Conservation (phyloP, 441 rosid species). For the Dalechampia spathulata region DNA sequence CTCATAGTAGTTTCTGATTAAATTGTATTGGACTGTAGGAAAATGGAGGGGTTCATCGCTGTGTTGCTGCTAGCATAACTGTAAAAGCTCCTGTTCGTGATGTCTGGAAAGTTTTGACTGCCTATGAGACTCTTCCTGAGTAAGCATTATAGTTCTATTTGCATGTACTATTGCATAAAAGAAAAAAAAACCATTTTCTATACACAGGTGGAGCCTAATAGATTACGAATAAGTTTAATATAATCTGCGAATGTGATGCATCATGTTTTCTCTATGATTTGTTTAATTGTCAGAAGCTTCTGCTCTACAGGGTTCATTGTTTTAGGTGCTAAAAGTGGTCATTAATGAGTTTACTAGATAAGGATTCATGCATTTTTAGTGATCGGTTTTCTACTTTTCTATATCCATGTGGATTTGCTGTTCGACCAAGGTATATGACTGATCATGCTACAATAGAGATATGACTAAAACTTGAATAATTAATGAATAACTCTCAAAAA, state of each 20-base stretch:
- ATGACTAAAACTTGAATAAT: too few species aligned
- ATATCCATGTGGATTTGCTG: too few species aligned
- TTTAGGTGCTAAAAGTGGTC: background rate
- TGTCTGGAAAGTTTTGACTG: constrained; percentile 90
- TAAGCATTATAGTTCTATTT: constrained; percentile 25
- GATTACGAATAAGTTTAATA: background rate
- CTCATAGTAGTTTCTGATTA: constrained; percentile 26
- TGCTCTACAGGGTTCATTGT: background rate
- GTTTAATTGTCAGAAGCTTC: background rate
- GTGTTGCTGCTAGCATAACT: constrained; percentile 91
- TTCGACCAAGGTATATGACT: too few species aligned
- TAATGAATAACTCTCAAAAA: too few species aligned
- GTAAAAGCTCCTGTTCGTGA: constrained; percentile 88
- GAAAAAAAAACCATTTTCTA: too few species aligned
- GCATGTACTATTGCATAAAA: too few species aligned
- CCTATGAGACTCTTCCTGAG: constrained; percentile 97
- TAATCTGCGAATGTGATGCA: background rate
- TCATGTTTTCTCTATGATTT: background rate
- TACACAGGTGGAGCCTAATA: too few species aligned
- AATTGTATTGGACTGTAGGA: constrained; percentile 57
- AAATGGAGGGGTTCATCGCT: constrained; percentile 94
- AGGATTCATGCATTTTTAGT: background rate
- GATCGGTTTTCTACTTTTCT: too few species aligned
- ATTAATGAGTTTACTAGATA: background rate
- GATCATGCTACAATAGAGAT: too few species aligned